phyloP scores from a whole-genome alignment of 306 rosid genomes.

The Delonix regia region DNA sequence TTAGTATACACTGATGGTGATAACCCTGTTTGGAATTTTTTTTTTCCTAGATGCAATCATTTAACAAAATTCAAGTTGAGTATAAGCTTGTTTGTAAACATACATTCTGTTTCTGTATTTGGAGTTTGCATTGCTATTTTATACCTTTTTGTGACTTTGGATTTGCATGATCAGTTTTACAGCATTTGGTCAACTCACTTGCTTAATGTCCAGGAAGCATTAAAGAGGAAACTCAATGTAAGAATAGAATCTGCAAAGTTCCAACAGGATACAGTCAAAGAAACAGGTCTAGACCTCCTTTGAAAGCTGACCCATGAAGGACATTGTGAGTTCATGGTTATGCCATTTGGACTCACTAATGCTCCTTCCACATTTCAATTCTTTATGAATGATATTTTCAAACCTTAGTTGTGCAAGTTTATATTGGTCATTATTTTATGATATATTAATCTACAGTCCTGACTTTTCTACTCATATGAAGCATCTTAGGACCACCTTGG shows the following conservation, averaged over 20 bases:
- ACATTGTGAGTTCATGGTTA: too few species aligned
- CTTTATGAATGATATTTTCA: too few species aligned
- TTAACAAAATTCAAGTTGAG: slow-evolving; percentile 9
- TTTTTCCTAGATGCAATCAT: background rate
- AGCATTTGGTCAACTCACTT: slow-evolving; percentile 38
- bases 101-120: background rate
- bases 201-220: slow-evolving; percentile 70
- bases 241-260: slow-evolving; percentile 95
- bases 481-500: too few species aligned
- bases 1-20: slow-evolving; percentile 19
- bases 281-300: too few species aligned
- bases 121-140: slow-evolving; percentile 15
- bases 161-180: slow-evolving; percentile 27
- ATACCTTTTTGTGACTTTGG: too few species aligned
- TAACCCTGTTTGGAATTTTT: slow-evolving; percentile 8
- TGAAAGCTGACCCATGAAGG: too few species aligned
- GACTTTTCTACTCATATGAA: too few species aligned
- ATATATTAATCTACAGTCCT: too few species aligned
- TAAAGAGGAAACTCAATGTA: slow-evolving; percentile 86
- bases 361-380: too few species aligned
- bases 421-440: too few species aligned
- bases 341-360: too few species aligned
- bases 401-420: too few species aligned
- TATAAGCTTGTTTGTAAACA: background rate
- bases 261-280: slow-evolving; percentile 95